These are phyloP conservation scores for Xylariaceae sp. DNA, from an alignment of 2,329 filamentous ascomycete species.

Conservation along the genomic window DNA sequence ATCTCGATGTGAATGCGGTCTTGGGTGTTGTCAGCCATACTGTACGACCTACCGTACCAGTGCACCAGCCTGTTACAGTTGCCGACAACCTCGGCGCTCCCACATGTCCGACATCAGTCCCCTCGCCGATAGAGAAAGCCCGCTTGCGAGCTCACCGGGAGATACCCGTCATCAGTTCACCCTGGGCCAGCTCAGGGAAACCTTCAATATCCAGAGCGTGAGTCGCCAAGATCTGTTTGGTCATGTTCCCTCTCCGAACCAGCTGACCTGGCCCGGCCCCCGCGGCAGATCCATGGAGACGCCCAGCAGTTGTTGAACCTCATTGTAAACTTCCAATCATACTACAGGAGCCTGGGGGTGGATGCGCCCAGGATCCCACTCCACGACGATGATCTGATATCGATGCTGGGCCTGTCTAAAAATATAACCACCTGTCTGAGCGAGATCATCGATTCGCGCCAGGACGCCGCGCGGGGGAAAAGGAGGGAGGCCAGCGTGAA, in stretches of 20 bases:
- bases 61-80: neutral
- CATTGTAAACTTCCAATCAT: neutral
- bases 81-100: neutral
- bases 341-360: too few species aligned
- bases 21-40: too few species aligned
- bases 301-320: constrained; percentile 20
- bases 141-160: neutral
- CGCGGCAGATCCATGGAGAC: constrained; percentile 1
- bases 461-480: neutral
- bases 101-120: neutral
- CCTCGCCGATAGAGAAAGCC: neutral
- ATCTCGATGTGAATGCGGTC: too few species aligned
- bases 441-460: neutral
- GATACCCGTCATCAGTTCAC: neutral
- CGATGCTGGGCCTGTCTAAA: neutral
- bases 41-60: too few species aligned
- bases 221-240: neutral
- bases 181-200: neutral
- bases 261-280: too few species aligned
- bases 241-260: too few species aligned
- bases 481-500: neutral
- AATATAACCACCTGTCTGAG: neutral
- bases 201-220: neutral
- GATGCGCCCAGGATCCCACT: too few species aligned
- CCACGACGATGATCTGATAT: neutral